A percentile compares a stretch with the other conserved stretches of the same genome.
Conservation (phyloP, 352 stramenopile genomes). For the Globisporangium parvum region DNA sequence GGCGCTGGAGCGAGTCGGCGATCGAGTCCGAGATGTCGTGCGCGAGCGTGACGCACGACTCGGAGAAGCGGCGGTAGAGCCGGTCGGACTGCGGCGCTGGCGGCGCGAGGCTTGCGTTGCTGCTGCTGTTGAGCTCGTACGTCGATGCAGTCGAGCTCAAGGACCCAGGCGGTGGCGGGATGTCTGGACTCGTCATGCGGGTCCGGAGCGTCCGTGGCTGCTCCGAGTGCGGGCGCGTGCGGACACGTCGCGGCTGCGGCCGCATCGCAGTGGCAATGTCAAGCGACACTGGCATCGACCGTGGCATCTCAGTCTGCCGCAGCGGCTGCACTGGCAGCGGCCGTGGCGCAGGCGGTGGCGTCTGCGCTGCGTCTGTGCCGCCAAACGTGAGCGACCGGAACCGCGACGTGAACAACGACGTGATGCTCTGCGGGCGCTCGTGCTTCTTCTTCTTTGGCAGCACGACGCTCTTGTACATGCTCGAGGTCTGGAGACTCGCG, state of each 20-base stretch:
- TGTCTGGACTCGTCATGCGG: background rate
- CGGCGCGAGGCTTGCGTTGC: background rate
- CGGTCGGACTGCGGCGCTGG: conserved; percentile 1
- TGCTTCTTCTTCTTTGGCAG: conserved; percentile 5
- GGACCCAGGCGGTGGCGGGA: too few relatives aligned
- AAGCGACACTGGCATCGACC: conserved; percentile 9
- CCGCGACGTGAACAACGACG: conserved; percentile 10
- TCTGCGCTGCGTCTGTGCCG: background rate
- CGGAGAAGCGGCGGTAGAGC: conserved; percentile 16
- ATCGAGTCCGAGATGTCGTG: conserved; percentile 18
- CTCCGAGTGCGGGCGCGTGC: conserved; percentile 4
- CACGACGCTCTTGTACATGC: conserved; percentile 14
- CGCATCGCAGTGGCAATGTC: conserved; percentile 11
- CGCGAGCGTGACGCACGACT: conserved; percentile 35
- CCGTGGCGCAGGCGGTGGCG: background rate
- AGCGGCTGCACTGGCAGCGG: conserved; percentile 1
- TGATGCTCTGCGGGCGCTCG: conserved; percentile 7
- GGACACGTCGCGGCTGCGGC: background rate
- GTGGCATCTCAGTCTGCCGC: conserved; percentile 13
- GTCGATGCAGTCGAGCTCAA: background rate
- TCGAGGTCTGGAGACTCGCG: conserved; percentile 39
- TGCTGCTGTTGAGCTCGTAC: conserved; percentile 1
- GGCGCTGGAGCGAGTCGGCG: conserved; percentile 31
- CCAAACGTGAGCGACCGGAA: conserved; percentile 8
- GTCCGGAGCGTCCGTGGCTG: conserved; percentile 2